Percentiles rank a stretch among this genome's conserved stretches.
Conservation (phyloP, 352 stramenopile species). For the Aphanomyces astaci region DNA sequence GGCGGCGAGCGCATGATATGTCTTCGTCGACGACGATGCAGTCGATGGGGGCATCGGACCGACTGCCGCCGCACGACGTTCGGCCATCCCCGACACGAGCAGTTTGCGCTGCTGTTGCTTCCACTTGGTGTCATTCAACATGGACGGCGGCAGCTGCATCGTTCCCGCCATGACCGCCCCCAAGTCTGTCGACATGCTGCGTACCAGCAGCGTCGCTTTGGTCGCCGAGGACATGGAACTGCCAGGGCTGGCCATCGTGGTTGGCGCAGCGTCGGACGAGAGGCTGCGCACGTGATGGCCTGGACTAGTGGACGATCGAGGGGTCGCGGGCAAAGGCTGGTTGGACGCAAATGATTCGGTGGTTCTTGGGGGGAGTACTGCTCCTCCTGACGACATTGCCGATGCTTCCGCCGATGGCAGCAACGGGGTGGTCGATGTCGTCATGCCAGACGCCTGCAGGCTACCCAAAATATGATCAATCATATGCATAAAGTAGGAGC, state of each 20-base stretch:
- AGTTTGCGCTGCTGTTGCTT: background rate
- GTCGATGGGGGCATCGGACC: background rate
- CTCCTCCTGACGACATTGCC: background rate
- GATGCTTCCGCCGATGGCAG: too few relatives aligned
- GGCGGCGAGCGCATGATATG: constrained; percentile 2
- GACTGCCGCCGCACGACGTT: too few relatives aligned
- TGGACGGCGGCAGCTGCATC: background rate
- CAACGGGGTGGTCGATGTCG: too few relatives aligned
- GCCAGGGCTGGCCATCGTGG: background rate
- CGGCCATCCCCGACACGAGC: too few relatives aligned
- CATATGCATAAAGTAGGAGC: too few relatives aligned
- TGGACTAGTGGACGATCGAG: background rate
- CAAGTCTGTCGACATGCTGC: constrained; percentile 4
- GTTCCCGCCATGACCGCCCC: background rate
- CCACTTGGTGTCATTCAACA: background rate
- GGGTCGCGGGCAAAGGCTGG: background rate
- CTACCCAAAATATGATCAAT: too few relatives aligned
- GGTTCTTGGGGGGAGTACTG: too few relatives aligned
- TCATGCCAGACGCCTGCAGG: too few relatives aligned
- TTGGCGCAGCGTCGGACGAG: background rate
- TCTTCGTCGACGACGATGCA: constrained; percentile 3
- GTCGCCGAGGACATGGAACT: background rate
- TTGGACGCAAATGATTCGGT: too few relatives aligned
- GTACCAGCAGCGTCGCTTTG: background rate
- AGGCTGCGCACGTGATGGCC: constrained; percentile 1